Evolutionary conservation across 768 basidiomycete species (phyloP).

Genomic region (Russula compacta): DNA sequence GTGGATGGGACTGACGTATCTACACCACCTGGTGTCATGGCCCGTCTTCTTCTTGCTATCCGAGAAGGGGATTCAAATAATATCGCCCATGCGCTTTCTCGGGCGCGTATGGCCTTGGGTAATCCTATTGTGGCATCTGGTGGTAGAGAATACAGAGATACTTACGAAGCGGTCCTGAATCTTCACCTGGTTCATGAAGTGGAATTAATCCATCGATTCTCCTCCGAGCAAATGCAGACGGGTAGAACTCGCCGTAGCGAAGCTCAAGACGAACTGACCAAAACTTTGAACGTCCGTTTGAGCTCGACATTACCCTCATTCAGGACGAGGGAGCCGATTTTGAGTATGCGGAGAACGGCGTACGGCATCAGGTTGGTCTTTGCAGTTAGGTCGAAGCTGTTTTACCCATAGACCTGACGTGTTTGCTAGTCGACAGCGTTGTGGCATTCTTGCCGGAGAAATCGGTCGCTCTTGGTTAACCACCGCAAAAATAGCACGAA

Average conservation of each 20-base stretch:
- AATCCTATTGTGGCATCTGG: conserved; percentile 76
- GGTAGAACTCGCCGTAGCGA: conserved; percentile 28
- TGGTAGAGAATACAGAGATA: conserved; percentile 68
- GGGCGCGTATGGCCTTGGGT: conserved; percentile 67
- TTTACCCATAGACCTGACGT: not conserved
- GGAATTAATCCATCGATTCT: conserved; percentile 48
- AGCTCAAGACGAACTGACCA: conserved; percentile 37
- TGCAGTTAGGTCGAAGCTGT: not conserved
- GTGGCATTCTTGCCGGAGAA: conserved; percentile 11
- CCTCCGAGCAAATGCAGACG: conserved; percentile 32
- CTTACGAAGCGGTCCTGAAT: conserved; percentile 79
- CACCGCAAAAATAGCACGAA: conserved; percentile 93
- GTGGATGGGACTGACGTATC: conserved; percentile 41
- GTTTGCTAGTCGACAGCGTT: conserved; percentile 7
- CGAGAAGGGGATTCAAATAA: conserved; percentile 40
- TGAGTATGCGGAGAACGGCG: conserved; percentile 84
- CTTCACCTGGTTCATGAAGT: conserved; percentile 84
- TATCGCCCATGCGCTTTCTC: conserved; percentile 43
- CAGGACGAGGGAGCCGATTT: conserved; percentile 75
- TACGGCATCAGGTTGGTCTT: conserved; percentile 48
- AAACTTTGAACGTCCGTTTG: conserved; percentile 53
- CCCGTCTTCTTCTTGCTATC: conserved; percentile 73
- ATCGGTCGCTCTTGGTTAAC: conserved; percentile 84
- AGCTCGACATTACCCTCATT: conserved; percentile 80
- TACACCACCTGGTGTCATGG: conserved; percentile 62